Evolutionary conservation across 2,329 filamentous ascomycete species (phyloP).

Genomic region (Pseudogymnoascus sp.): DNA sequence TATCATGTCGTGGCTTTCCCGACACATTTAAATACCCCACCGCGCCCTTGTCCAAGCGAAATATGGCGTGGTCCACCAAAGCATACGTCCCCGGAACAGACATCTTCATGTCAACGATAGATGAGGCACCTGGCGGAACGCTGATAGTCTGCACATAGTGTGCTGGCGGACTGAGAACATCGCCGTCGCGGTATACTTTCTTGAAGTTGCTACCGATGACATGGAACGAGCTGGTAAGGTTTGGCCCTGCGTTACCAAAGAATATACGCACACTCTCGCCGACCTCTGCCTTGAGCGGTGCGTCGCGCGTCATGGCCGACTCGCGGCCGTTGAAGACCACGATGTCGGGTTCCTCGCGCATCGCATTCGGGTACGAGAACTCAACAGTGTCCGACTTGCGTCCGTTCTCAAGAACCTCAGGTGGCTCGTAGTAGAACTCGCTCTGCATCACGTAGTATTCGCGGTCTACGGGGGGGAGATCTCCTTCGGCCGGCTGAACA

Average conservation of each 20-base stretch:
- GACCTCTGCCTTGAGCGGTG: constrained; percentile 25
- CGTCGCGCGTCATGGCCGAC: constrained; percentile 25
- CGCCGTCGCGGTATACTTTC: constrained; percentile 26
- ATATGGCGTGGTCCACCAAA: constrained; percentile 29
- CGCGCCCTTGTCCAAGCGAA: constrained; percentile 28
- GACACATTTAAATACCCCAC: constrained; percentile 30
- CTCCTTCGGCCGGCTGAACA: constrained; percentile 27
- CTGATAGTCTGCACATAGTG: constrained; percentile 22
- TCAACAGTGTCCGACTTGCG: constrained; percentile 25
- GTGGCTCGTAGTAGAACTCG: constrained; percentile 31
- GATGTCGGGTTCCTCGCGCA: constrained; percentile 27
- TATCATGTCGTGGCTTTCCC: constrained; percentile 22
- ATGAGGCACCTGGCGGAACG: constrained; percentile 24
- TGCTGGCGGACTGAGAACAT: constrained; percentile 26
- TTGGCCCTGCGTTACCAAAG: constrained; percentile 30
- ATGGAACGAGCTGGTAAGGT: constrained; percentile 29
- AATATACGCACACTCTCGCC: constrained; percentile 29
- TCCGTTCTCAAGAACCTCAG: constrained; percentile 27
- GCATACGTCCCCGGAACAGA: constrained; percentile 28
- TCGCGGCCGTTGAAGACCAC: constrained; percentile 30
- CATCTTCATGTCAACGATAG: constrained; percentile 28
- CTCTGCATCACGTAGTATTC: constrained; percentile 33
- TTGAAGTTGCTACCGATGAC: constrained; percentile 27
- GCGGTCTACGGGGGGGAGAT: constrained; percentile 25
- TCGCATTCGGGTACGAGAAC: constrained; percentile 29